A percentile compares a stretch with the other conserved stretches of the same genome.
These are phyloP conservation scores for Isoetes engelmannii DNA, from an alignment of 83 land plant species.

Conservation along the genomic window DNA sequence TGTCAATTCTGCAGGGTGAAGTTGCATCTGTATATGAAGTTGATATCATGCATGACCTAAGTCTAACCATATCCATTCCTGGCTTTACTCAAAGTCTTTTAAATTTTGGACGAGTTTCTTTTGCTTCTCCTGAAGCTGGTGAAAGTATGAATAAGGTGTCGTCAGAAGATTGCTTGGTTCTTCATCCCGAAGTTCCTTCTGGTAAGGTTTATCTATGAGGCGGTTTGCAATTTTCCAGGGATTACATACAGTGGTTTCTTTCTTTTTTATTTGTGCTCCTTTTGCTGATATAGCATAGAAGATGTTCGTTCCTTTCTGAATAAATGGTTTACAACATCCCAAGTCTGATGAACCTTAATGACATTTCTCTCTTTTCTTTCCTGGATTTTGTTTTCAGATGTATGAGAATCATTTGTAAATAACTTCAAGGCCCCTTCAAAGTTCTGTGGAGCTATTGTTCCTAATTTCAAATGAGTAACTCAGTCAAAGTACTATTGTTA, in stretches of 20 bases:
- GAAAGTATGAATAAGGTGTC: conserved; percentile 36
- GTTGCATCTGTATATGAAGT: conserved; percentile 55
- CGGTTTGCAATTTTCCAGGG: not conserved
- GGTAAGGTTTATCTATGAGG: conserved; percentile 28
- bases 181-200: conserved; percentile 41
- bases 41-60: conserved; percentile 75
- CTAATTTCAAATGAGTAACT: too few relatives aligned
- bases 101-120: conserved; percentile 52
- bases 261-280: too few relatives aligned
- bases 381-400: too few relatives aligned
- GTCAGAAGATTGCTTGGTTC: conserved; percentile 38
- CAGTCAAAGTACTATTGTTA: too few relatives aligned
- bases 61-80: conserved; percentile 33
- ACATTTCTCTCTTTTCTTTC: too few relatives aligned
- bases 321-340: too few relatives aligned
- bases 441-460: too few relatives aligned
- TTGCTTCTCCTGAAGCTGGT: conserved; percentile 30
- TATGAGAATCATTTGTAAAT: too few relatives aligned
- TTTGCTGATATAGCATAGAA: too few relatives aligned
- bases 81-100: conserved; percentile 38
- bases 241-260: not conserved
- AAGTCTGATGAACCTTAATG: too few relatives aligned
- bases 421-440: too few relatives aligned
- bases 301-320: too few relatives aligned
- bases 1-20: conserved; percentile 46